Base-by-base conservation (phyloP, 2,329 filamentous ascomycete species). In the Teratosphaeria gauchensis region DNA sequence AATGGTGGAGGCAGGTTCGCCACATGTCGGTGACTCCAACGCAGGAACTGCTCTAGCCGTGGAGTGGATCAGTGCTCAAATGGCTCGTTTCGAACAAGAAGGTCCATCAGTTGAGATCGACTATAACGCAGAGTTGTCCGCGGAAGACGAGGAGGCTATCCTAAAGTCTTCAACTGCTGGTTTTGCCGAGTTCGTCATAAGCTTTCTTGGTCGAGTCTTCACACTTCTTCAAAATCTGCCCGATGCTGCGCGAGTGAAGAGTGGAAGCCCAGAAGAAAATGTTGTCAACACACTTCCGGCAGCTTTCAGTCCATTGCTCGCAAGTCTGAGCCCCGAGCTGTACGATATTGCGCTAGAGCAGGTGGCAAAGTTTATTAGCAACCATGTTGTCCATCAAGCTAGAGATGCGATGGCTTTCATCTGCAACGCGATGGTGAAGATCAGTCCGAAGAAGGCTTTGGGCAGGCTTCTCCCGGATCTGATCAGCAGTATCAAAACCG, bases 351-450 rank as follows among this genome's bases (percentile, higher is more conserved):
- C 90, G 0, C 77, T 99, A 55, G 88, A 95, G 61, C 97, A 97
- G 78, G 85, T 99, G 66, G 88, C 91, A 2, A 84, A 89, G 33
- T 99, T 99, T 72, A 88, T 96, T 30, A 87, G 89, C 1, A 89
- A 89, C 63, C 94, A 97, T 75, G 94, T 99, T 54, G 92, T 99
- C 19, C 92, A 99, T 68, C 94, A 97, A 74, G 92, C 94, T 56
- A 82, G 92, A 64, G 94, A 99, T 78, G 92, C 94, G 7, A 96
- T 99, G 88, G 94, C 95, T 1, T 99, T 96, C 81, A 97, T 97
- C 57, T 89, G 92, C 75, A 97, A 96, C 73, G 89, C 90, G 0
- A 80, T 99, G 28, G 96, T 94, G 80, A 97, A 97, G 75, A 90
- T 95, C 65, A 90, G 95, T 66, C 92, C 95, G 0, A 86, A 92